phyloP scores from a whole-genome alignment of 2,329 filamentous ascomycete genomes.

The Fusarium nisikadoi region DNA sequence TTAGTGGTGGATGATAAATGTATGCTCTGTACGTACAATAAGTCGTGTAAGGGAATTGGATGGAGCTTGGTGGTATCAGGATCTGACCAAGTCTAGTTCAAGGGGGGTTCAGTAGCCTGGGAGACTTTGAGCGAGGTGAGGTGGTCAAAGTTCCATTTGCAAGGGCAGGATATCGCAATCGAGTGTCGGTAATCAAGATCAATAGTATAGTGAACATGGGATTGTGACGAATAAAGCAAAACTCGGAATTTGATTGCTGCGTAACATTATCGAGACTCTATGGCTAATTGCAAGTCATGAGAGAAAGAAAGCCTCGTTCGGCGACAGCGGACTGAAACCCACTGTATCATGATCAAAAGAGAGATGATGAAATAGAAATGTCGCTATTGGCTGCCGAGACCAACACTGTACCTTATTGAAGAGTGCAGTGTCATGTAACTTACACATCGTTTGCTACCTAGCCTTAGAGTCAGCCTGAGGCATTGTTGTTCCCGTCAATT shows the following conservation, averaged over 20 bases:
- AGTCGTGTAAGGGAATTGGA: constrained; percentile 26
- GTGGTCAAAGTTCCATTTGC: constrained; percentile 26
- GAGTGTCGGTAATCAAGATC: constrained; percentile 20
- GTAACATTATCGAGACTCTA: background rate
- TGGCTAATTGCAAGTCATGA: constrained; percentile 8
- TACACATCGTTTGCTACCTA: constrained; percentile 27
- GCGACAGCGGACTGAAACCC: constrained; percentile 22
- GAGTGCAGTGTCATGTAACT: constrained; percentile 15
- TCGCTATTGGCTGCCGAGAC: constrained; percentile 24
- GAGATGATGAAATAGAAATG: constrained; percentile 10
- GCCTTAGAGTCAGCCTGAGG: constrained; percentile 23
- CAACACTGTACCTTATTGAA: constrained; percentile 2
- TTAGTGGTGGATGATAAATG: constrained; percentile 11
- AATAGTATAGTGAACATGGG: constrained; percentile 2
- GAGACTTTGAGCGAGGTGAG: background rate
- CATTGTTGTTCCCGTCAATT: constrained; percentile 3
- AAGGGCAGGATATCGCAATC: constrained; percentile 28
- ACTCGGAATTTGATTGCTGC: background rate
- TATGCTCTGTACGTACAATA: background rate
- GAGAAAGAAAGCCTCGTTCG: constrained; percentile 13
- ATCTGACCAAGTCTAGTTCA: constrained; percentile 17
- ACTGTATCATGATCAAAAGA: constrained; percentile 3
- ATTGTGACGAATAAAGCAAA: background rate
- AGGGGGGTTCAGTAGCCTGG: constrained; percentile 4
- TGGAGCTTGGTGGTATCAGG: background rate